These are phyloP conservation scores for Russula sp. DNA, from an alignment of 768 basidiomycete species.

Conservation along the genomic window DNA sequence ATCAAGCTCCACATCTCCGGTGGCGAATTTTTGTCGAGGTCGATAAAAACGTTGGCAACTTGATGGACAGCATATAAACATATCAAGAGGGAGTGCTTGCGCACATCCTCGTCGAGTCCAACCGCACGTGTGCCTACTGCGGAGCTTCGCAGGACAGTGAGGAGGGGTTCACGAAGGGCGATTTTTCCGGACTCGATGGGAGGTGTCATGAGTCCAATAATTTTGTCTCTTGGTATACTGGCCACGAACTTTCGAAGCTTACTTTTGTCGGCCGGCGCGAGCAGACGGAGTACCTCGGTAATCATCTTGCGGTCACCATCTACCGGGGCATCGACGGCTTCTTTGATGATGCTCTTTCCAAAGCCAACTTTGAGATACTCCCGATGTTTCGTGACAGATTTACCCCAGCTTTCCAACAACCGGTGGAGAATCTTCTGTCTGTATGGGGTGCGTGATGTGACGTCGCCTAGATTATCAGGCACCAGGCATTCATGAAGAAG, in stretches of 20 bases:
- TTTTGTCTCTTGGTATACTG: neutral
- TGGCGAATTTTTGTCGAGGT: neutral
- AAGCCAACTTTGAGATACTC: neutral
- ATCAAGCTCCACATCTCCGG: too few relatives aligned
- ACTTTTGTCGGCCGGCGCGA: neutral
- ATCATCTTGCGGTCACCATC: neutral
- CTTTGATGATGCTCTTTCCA: neutral
- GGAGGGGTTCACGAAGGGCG: neutral
- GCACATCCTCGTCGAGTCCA: neutral
- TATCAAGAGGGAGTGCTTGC: neutral
- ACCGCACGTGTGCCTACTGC: neutral
- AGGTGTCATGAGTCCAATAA: neutral
- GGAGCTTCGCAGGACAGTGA: neutral
- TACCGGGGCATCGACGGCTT: neutral
- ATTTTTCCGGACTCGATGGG: neutral
- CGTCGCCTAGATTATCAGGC: too few relatives aligned
- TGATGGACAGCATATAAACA: neutral
- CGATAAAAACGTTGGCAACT: neutral
- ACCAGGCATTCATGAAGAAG: neutral
- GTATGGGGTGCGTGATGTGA: too few relatives aligned
- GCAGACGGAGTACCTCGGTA: neutral
- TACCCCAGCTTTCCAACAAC: too few relatives aligned
- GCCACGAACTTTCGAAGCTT: neutral
- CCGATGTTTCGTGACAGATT: neutral
- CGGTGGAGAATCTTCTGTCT: too few relatives aligned